Evolutionary conservation across 148 eudicot genomes (phyloP), one percentile per base, ranked within the genome.

Genomic region (Nepenthes mirabilis): DNA sequence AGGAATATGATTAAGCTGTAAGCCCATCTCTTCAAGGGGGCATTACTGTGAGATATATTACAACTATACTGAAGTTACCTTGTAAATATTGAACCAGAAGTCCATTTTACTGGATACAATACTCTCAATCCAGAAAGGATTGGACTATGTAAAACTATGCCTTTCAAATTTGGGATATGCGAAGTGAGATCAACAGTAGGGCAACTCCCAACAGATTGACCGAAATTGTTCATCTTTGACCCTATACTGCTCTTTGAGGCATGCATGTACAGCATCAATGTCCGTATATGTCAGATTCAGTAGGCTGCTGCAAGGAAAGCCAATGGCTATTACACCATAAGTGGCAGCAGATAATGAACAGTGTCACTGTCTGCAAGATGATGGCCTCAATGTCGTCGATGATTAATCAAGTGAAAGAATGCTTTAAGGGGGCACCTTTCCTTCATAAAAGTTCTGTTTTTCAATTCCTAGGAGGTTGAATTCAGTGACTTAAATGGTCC

Each of bases 141-240:
- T 36, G 97, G 96, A 70, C 96, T 88, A 64, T 91, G 97, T 59
- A 91, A 78, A 64, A 91, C 94, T 36, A 88, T 96, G 45, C 94
- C 97, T 83, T 94, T 80, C 57, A 88, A 73, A 68, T 91, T 75
- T 45, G 96, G 88, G 40, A 77, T 40, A 32, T 86, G 97, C 55
- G 96, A 83, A 61, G 96, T 96, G 53, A 91, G 89, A 72, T 91
- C 90, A 67, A 85, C 62, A 9, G 96, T 88, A 55, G 97, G 97
- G 43, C 97, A 96, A 67, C 96, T 91, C 35, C 97, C 96, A 52
- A 89, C 96, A 63, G 96, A 89, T 64, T 89, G 96, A 40, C 96
- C 94, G 51, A 65, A 91, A 57, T 64, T 83, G 84, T 50, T 91
- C 97, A 60, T 91, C 96, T 77, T 78, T 75, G 52, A 85, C 90